Evolutionary conservation across 169 alveolate species (phyloP).

Genomic region (Eimeria necatrix): DNA sequence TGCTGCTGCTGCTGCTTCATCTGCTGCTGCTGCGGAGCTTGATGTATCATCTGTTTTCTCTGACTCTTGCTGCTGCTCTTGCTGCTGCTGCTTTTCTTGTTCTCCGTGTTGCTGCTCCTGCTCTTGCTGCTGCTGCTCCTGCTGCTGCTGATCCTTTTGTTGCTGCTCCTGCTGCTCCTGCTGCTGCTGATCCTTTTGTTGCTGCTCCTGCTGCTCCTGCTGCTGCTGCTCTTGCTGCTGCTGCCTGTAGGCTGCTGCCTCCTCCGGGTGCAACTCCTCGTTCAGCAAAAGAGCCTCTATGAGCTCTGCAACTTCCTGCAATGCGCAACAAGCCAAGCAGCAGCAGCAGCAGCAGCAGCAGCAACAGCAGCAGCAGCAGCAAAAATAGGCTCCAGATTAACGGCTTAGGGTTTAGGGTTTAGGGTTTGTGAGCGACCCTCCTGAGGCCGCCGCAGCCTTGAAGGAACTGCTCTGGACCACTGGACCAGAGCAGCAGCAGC

Average conservation of each 20-base stretch:
- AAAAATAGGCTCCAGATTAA: no score
- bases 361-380: background rate
- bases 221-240: conserved; percentile 41
- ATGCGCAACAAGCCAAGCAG: background rate
- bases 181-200: background rate
- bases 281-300: conserved; percentile 13
- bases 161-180: conserved; percentile 4
- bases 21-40: background rate
- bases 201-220: background rate
- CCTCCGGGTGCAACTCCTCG: conserved; percentile 22
- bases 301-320: conserved; percentile 47
- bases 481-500: background rate
- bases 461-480: no score
- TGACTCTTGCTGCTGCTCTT: background rate
- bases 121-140: no score
- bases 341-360: background rate
- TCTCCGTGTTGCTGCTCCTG: no score
- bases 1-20: background rate
- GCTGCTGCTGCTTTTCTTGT: background rate
- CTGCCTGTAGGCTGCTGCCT: conserved; percentile 16
- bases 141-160: background rate
- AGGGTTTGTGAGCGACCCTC: no score
- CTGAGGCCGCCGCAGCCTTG: no score
- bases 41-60: background rate
- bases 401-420: no score